Base-by-base conservation (phyloP, 1,284 basidiomycete genomes). In the Volvariella surrecta region DNA sequence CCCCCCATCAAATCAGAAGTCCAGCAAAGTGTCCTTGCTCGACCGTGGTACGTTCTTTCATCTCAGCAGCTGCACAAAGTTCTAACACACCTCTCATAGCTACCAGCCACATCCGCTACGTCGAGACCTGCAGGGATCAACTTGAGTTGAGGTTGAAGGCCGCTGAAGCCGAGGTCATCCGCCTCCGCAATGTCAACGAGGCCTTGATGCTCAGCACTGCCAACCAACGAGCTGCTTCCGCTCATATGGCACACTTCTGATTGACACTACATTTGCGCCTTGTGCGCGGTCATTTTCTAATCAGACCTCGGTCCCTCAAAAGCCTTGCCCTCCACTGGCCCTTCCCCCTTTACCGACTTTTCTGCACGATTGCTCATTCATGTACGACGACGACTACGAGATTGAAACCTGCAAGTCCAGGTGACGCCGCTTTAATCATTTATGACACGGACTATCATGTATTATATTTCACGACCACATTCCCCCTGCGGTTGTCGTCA, bases 1-100 rank as follows among this genome's bases (percentile, higher is more conserved):
- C 49, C 89, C 89, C 18, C 69, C 79, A 44, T 85, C 83, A 39
- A 89, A 87, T 68, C 88, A 91, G 73, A 87, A 90, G 70, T 80
- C 82, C 13, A 88, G 83, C 74, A 92, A 93, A 68, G 82, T 89
- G 43, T 84, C 79, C 48, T 69, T 92, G 46, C 76, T 93, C 54
- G 89, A 92, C 57, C 79, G 89, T 55, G 81, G 82, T 82, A 58
- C 45, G 79, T 71, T n/a, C 39, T 43, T 40, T 35, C 20, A 45
- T 40, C 39, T 50, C 24, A 18, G 34, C 24, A 18, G 2, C 16
- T 34, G 16, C 30, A 32, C 42, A n/a, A 3, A 17, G 39, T 46
- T 32, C 37, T 45, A 56, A 51, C 24, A 16, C 44, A 45, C 41
- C 42, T 45, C 43, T 47, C 39, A 21, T 49, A 77, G 84, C 85